Evolutionary conservation across 2,329 filamentous ascomycete genomes (phyloP), one percentile per base, ranked within the genome.

Genomic region (Spiromastix sp.): DNA sequence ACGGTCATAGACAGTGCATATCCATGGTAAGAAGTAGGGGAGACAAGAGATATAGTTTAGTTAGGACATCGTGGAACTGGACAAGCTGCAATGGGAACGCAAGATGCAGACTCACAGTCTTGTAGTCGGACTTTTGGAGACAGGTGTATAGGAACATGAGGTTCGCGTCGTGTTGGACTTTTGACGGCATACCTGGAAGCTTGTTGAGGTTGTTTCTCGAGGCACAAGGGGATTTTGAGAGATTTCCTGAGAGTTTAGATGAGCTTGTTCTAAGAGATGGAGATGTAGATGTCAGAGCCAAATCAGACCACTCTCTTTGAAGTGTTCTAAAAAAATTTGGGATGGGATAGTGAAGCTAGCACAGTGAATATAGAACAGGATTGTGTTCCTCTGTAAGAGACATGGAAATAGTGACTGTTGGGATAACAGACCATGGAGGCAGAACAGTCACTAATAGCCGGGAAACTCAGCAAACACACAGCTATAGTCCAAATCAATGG

Each of bases 71-170:
- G 27, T 5, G 16, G 34, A 17, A 36, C 25, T n/a, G n/a, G 17
- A 26, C 13, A 20, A 18, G 24, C 6, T 21, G 30, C 6, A 9
- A 17, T 20, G 29, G 8, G 36, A 30, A 29, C 30, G 32, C 13
- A 33, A 10, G 24, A 17, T 24, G 12, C 34, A 37, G 30, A 48
- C 57, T 43, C 51, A 61, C 61, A n/a, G 45, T 45, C 44, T 52
- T 57, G 42, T 51, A 48, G 27, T 61, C 55, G 4, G 57, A 57
- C 32, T 57, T 56, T 39, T 59, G 49, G 16, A 65, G 46, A 42
- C 60, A 66, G 19, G 57, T 49, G 44, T 61, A 65, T 17, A 67
- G 51, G 40, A 67, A 66, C 45, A 53, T 51, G 18, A 63, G 45
- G 38, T 55, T 60, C 34, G 57, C 55, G 30, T 63, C 57, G 3